Conservation (phyloP, 306 rosid genomes). For the Biancaea sappan region DNA sequence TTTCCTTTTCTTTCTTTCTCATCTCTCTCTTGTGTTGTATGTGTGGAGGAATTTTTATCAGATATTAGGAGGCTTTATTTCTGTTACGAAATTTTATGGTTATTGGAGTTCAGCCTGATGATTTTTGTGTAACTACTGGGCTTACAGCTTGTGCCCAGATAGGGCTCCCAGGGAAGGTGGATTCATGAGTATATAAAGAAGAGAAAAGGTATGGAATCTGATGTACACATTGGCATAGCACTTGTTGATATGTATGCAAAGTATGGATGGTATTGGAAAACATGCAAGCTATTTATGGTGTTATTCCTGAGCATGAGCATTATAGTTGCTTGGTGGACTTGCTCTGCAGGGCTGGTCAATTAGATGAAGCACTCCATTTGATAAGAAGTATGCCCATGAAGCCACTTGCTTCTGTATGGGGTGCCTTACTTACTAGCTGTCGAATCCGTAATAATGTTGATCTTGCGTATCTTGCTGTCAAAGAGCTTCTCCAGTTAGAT, state of each 20-base stretch:
- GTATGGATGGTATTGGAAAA: conserved; percentile 42
- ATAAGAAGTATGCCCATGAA: conserved; percentile 49
- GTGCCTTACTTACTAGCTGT: conserved; percentile 50
- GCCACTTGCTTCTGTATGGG: conserved; percentile 59
- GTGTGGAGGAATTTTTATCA: too few species aligned
- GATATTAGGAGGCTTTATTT: conserved; percentile 41
- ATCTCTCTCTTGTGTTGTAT: too few species aligned
- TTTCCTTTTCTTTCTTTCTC: too few species aligned
- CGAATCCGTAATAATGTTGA: conserved; percentile 36
- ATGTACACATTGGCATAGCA: conserved; percentile 37
- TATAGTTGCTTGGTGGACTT: conserved; percentile 49
- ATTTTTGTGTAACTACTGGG: conserved; percentile 44
- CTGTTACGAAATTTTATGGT: conserved; percentile 36
- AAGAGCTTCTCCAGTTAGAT: conserved; percentile 39
- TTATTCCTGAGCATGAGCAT: conserved; percentile 48
- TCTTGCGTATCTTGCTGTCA: conserved; percentile 49
- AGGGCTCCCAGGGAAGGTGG: conserved; percentile 51
- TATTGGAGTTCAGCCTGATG: conserved; percentile 36
- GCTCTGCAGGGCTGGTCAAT: conserved; percentile 44
- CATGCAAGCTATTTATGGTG: conserved; percentile 42
- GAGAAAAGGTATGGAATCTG: conserved; percentile 34
- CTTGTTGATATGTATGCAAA: conserved; percentile 54
- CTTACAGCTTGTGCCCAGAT: conserved; percentile 42
- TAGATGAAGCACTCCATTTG: conserved; percentile 42
- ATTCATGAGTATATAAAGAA: conserved; percentile 42